phyloP scores from a whole-genome alignment of 2,329 filamentous ascomycete species.

The Colletotrichum sansevieriae region DNA sequence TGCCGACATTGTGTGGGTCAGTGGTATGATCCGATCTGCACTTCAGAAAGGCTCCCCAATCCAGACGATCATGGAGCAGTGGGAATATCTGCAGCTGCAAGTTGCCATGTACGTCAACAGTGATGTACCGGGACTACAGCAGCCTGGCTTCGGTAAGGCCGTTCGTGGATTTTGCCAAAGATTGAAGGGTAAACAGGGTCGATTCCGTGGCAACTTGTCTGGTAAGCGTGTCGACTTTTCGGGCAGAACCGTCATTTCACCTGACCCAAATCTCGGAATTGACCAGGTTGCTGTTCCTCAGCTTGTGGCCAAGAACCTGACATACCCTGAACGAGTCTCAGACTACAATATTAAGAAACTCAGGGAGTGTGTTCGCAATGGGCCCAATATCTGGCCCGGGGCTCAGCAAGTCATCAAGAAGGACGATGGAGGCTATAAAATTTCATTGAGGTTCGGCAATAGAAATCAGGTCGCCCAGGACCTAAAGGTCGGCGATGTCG shows the following conservation, averaged over 20 bases:
- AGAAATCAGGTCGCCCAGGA: slow-evolving; percentile 78
- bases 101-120: slow-evolving; percentile 99
- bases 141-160: slow-evolving; percentile 86
- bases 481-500: slow-evolving; percentile 85
- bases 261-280: slow-evolving; percentile 93
- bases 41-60: slow-evolving; percentile 87
- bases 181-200: slow-evolving; percentile 95
- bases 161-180: slow-evolving; percentile 96
- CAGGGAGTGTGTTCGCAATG: slow-evolving; percentile 79
- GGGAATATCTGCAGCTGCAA: slow-evolving; percentile 96
- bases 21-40: slow-evolving; percentile 86
- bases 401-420: slow-evolving; percentile 84
- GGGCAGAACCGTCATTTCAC: slow-evolving; percentile 95
- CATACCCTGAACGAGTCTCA: slow-evolving; percentile 91
- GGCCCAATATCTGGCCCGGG: slow-evolving; percentile 84
- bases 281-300: slow-evolving; percentile 94
- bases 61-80: slow-evolving; percentile 95
- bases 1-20: slow-evolving; percentile 95
- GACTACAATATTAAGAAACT: slow-evolving; percentile 89
- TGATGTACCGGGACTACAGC: slow-evolving; percentile 91
- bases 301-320: slow-evolving; percentile 95
- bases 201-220: slow-evolving; percentile 95
- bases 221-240: slow-evolving; percentile 99
- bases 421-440: slow-evolving; percentile 74
- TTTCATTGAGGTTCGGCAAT: slow-evolving; percentile 81